Evolutionary conservation across 2,329 filamentous ascomycete species (phyloP), one percentile per base, ranked within the genome.

Genomic region (Penicillium sp.): DNA sequence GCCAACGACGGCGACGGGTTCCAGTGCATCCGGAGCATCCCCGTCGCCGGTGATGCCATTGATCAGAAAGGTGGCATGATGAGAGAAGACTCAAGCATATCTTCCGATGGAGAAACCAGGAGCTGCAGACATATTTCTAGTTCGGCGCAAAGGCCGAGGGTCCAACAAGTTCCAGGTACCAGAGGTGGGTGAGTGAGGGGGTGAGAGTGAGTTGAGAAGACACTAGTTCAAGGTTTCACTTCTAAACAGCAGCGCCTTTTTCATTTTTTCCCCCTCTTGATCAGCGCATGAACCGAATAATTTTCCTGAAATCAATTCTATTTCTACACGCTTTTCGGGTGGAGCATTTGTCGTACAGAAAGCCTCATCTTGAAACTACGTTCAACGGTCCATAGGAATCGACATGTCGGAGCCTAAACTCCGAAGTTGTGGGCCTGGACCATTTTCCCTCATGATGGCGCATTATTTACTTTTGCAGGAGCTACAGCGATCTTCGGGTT

Each of bases 1-100:
- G 2, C 69, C 69, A n/a, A 72, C 52, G 9, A 72, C 63, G 9
- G 67, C 69, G 43, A 65, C 60, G 3, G 60, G 57, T 38, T 63
- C 60, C 16, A 49, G 23, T 1, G 35, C 16, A 49, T 57, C 54
- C 11, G 43, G 10, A 26, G 39, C 8, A 6, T 6, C 16, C 40
- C 42, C 40, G 16, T 46, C 26, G 28, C 32, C 32, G 16, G 26
- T 34, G 18, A 20, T 3, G 10, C 29, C 35, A n/a, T 31, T 49
- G 40, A 23, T 24, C 18, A 46, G 31, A 10, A 42, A 40, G 18
- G 49, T 18, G 34, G 40, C 53, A 56, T 56, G 37, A 35, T n/a
- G 27, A 45, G 11, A 31, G 34, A n/a, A 36, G 40, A 42, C 24
- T 37, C 39, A 31, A 22, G 4, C 22, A 41, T 26, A 32, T 16